Base-by-base conservation (phyloP, 495 filamentous ascomycete genomes). In the Xylona heveae region DNA sequence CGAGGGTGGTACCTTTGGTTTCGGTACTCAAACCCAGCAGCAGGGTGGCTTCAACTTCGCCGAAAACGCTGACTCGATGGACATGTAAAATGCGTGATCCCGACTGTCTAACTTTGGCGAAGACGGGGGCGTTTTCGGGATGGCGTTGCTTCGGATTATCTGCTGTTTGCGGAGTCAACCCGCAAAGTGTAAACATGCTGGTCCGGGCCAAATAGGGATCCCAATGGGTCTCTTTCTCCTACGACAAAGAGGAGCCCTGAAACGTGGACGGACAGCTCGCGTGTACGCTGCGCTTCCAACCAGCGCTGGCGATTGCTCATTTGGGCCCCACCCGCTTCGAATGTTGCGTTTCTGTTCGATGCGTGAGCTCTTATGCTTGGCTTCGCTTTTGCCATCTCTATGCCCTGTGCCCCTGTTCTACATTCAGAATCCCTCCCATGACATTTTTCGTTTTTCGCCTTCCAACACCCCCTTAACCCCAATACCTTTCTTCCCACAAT, bases 51-150 rank as follows among this genome's bases (percentile, higher is more conserved):
- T 97, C 68, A 93, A 74, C 64, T 97, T 76, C 46, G 78, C 79
- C 38, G 91, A 90, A 54, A 84, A 79, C 33, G 63, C 64, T 32
- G 88, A 93, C 52, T 79, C 78, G 19, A 99, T 99, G 90, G 90
- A 99, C 46, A 99, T 99, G 88, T 95, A 78, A 72, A 62, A 28
- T 19, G 27, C 29, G 24, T 26, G 20, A 10, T 10, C 8, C 14
- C 9, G 14, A 7, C 7, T 17, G 15, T 16, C 7, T 30, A 7
- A 9, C 9, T 17, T 7, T 17, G 4, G 25, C 19, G 2, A 13
- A 7, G 3, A 20, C 18, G 13, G 9, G 21, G 16, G 19, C 19
- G 1, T 19, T 17, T 12, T 3, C 23, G 10, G 6, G 16, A 36
- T 30, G 14, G 7, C 15, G 15, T 14, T 16, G 8, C 15, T 25